phyloP scores from a whole-genome alignment of 23 red algal species.

The Cyanidioschyzon merolae region DNA sequence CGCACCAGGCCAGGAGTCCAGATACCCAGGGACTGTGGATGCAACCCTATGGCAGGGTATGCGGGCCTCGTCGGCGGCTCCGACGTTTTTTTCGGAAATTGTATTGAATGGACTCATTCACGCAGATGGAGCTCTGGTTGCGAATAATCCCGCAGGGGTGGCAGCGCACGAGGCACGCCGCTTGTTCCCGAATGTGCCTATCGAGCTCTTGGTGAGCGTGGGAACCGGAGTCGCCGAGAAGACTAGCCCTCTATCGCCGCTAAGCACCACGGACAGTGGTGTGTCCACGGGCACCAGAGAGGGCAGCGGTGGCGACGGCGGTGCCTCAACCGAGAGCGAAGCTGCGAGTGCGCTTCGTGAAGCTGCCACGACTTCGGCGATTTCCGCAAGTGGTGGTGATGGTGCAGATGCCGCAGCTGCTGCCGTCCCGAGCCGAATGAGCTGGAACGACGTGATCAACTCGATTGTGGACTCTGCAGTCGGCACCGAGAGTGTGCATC shows the following conservation, averaged over 20 bases:
- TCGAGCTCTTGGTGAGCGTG: slow-evolving; percentile 64
- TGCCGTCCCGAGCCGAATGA: slow-evolving; percentile 9
- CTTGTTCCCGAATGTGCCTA: slow-evolving; percentile 82
- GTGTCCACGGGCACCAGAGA: slow-evolving; percentile 17
- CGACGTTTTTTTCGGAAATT: slow-evolving; percentile 91
- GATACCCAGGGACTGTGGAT: slow-evolving; percentile 72
- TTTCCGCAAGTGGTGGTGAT: neutral
- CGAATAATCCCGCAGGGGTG: slow-evolving; percentile 86
- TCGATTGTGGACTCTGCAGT: slow-evolving; percentile 86
- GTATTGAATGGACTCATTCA: slow-evolving; percentile 70
- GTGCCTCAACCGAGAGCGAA: slow-evolving; percentile 17
- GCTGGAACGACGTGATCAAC: slow-evolving; percentile 94
- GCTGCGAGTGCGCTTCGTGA: neutral
- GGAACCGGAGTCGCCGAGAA: slow-evolving; percentile 41
- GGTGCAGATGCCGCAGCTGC: neutral
- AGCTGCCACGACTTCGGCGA: neutral
- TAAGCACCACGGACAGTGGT: neutral
- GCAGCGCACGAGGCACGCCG: slow-evolving; percentile 75
- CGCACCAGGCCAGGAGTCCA: slow-evolving; percentile 53
- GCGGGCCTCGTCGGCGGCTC: slow-evolving; percentile 74
- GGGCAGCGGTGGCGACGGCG: slow-evolving; percentile 7
- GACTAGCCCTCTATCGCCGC: neutral
- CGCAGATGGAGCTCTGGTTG: slow-evolving; percentile 89
- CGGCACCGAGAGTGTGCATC: slow-evolving; percentile 81
- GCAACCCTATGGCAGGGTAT: slow-evolving; percentile 74